Evolutionary conservation across 352 stramenopile species (phyloP).

Genomic region (Phytopythium ostracodes): DNA sequence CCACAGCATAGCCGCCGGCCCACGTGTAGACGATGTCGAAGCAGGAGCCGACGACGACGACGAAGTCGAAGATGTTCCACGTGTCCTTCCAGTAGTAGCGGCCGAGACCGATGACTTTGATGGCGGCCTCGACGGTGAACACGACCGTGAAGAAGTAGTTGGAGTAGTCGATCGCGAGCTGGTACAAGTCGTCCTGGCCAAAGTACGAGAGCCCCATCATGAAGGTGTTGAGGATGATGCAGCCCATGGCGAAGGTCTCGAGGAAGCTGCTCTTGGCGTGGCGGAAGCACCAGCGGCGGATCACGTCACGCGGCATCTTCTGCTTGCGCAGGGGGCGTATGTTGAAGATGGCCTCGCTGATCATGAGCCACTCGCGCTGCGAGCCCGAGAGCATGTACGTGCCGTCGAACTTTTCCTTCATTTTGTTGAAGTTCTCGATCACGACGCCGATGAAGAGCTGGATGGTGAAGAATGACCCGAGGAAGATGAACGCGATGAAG

Average conservation of each 20-base stretch:
- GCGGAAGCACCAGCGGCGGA: constrained; percentile 36
- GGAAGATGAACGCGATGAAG: constrained; percentile 87
- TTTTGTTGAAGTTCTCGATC: constrained; percentile 89
- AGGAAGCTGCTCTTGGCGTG: constrained; percentile 48
- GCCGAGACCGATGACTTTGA: constrained; percentile 80
- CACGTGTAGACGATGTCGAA: constrained; percentile 46
- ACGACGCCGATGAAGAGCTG: constrained; percentile 91
- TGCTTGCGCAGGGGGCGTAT: constrained; percentile 36
- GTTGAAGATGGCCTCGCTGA: constrained; percentile 45
- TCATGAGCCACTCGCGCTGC: constrained; percentile 75
- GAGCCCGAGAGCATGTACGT: constrained; percentile 66
- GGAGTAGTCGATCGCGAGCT: constrained; percentile 42
- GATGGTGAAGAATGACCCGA: constrained; percentile 88
- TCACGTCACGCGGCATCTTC: constrained; percentile 28
- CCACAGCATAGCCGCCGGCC: constrained; percentile 17
- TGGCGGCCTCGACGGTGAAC: constrained; percentile 70
- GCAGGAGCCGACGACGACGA: constrained; percentile 40
- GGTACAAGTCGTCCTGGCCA: constrained; percentile 64
- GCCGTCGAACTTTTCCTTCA: constrained; percentile 61
- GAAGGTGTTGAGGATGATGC: constrained; percentile 87
- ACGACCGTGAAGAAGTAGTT: constrained; percentile 83
- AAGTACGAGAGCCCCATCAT: constrained; percentile 83
- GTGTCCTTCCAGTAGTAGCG: constrained; percentile 69
- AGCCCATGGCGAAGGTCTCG: constrained; percentile 70
- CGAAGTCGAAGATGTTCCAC: constrained; percentile 88